Evolutionary conservation across 139 green algal species (phyloP).

Genomic region (Chlamydomonas asymmetrica): DNA sequence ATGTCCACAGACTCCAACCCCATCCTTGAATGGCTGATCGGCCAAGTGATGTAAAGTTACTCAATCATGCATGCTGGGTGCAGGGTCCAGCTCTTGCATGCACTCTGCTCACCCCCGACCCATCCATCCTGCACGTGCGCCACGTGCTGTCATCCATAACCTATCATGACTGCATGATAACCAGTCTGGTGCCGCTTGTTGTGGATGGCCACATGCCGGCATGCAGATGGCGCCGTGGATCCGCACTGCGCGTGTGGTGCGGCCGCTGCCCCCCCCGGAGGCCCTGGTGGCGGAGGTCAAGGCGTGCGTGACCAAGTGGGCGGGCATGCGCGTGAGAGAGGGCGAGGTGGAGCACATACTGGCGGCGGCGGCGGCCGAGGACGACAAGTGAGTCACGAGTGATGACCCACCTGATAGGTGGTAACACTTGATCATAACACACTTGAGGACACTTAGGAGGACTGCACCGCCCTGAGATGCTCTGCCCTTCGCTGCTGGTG

Average conservation of each 20-base stretch:
- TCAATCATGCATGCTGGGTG: background rate
- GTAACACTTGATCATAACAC: background rate
- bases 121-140: background rate
- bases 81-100: background rate
- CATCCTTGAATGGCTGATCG: too few relatives aligned
- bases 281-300: conserved; percentile 29
- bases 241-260: background rate
- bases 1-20: too few relatives aligned
- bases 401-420: background rate
- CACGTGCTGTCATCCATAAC: background rate
- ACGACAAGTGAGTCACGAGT: background rate
- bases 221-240: conserved; percentile 17
- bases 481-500: background rate
- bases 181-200: background rate
- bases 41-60: too few relatives aligned
- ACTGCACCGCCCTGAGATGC: background rate
- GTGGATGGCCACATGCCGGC: background rate
- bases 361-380: background rate
- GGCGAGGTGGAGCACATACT: conserved; percentile 9
- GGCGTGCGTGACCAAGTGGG: conserved; percentile 22
- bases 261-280: conserved; percentile 31
- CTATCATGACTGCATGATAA: background rate
- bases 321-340: conserved; percentile 21
- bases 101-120: too few relatives aligned
- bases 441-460: background rate